Evolutionary conservation across 805 yeast genomes (phyloP).

Genomic region (Metschnikowia bowlesiae): DNA sequence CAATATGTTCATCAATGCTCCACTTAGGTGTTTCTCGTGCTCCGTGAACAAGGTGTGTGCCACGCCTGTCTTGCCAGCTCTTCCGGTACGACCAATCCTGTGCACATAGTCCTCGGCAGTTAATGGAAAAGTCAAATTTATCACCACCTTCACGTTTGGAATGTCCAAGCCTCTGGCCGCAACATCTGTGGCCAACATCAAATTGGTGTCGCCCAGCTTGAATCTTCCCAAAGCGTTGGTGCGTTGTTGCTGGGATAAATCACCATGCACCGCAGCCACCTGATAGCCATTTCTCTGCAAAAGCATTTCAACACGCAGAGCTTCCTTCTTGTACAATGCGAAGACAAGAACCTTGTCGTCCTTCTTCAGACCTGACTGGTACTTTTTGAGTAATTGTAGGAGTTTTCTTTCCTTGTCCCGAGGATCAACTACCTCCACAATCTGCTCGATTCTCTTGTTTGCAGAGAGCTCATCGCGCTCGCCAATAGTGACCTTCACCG

Average conservation of each 20-base stretch:
- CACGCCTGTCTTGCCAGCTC: slow-evolving; percentile 93
- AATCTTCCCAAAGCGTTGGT: slow-evolving; percentile 80
- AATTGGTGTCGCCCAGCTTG: slow-evolving; percentile 69
- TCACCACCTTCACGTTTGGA: slow-evolving; percentile 93
- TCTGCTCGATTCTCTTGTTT: slow-evolving; percentile 87
- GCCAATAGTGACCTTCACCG: slow-evolving; percentile 91
- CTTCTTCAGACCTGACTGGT: slow-evolving; percentile 59
- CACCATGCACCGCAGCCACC: slow-evolving; percentile 96
- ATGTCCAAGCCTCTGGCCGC: slow-evolving; percentile 98
- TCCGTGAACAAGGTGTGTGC: slow-evolving; percentile 96
- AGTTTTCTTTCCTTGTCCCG: slow-evolving; percentile 74
- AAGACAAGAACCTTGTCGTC: slow-evolving; percentile 85
- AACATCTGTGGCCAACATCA: slow-evolving; percentile 94
- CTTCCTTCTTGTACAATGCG: slow-evolving; percentile 96
- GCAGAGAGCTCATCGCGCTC: slow-evolving; percentile 92
- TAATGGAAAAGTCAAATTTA: slow-evolving; percentile 91
- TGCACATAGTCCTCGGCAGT: slow-evolving; percentile 97
- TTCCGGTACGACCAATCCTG: slow-evolving; percentile 96
- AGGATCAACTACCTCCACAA: slow-evolving; percentile 83
- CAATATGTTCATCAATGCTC: slow-evolving; percentile 87
- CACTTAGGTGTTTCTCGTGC: slow-evolving; percentile 92
- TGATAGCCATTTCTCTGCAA: slow-evolving; percentile 67
- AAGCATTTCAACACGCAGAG: slow-evolving; percentile 79
- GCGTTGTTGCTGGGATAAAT: slow-evolving; percentile 87
- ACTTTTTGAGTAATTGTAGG: slow-evolving; percentile 65